Evolutionary conservation across 148 eudicot genomes (phyloP), one percentile per base, ranked within the genome.

Genomic region (Silene uniflora): DNA sequence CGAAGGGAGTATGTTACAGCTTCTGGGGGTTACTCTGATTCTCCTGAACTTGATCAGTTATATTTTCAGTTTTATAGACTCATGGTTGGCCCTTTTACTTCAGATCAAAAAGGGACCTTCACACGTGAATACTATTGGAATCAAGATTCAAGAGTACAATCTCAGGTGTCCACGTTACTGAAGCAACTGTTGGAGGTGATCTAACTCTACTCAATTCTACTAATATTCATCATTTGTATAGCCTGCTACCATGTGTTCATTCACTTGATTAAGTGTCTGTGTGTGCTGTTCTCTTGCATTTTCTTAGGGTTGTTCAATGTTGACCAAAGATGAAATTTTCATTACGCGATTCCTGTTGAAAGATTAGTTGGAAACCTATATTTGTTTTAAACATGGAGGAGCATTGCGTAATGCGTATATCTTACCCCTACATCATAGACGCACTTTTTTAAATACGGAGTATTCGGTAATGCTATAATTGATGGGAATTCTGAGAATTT

Each of bases 81-180:
- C 27, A 47, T 47, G 6, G 5, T 69, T 68, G 55, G 72, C 54
- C 11, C 14, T 67, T 46, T 3, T 23, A 35, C n/a, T 69, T 49
- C 35, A 6, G 22, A 71, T 24, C 9, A 70, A 3, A 5, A 49
- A 70, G 27, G 54, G 73, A 70, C 73, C 39, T 19, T 22, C 39
- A 49, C 17, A 17, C 22, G 6, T 10, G 3, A 5, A 35, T 1
- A 66, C 70, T 35, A 22, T 24, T 49, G 60, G 60, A 52, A 24
- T 54, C 14, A 55, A 71, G 73, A 71, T 39, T 52, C 13, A 54
- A 71, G 73, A 71, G 61, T 25, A 71, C 62, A 55, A 18, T 23
- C 44, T 3, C 42, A 71, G 62, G 22, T 55, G 12, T 9, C 42
- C 27, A 14, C 54, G 14, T 54, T 71, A 5, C 73, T 0, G 73